These are phyloP conservation scores for Polytrichum formosum DNA, from an alignment of 225 moss, liverwort and hornwort species.

Conservation along the genomic window DNA sequence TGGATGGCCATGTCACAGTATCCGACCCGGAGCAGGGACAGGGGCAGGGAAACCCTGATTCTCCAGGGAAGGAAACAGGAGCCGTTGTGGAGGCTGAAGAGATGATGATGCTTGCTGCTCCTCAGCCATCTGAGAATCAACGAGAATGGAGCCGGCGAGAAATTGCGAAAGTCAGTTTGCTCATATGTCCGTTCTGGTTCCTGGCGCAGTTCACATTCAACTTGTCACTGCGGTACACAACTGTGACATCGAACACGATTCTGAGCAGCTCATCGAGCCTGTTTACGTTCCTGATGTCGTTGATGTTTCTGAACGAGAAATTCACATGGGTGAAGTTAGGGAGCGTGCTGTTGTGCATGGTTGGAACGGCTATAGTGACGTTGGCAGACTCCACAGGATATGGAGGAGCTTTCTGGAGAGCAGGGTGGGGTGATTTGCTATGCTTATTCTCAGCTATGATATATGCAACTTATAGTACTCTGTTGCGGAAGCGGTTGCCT, in stretches of 20 bases:
- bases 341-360: conserved; percentile 85
- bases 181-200: conserved; percentile 89
- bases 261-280: conserved; percentile 87
- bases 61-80: neutral
- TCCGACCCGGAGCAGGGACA: neutral
- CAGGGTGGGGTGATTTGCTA: conserved; percentile 66
- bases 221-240: conserved; percentile 73
- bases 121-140: conserved; percentile 3
- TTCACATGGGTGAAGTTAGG: conserved; percentile 73
- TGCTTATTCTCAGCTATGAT: conserved; percentile 66
- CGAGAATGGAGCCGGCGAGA: conserved; percentile 60
- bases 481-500: conserved; percentile 41
- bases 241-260: conserved; percentile 87
- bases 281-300: conserved; percentile 78
- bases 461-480: conserved; percentile 73
- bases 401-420: conserved; percentile 22
- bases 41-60: neutral
- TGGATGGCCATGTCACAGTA: neutral
- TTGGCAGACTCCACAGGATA: conserved; percentile 60
- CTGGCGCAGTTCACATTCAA: conserved; percentile 86
- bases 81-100: conserved; percentile 7
- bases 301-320: conserved; percentile 60
- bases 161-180: conserved; percentile 67
- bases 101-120: neutral
- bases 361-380: conserved; percentile 68